These are phyloP conservation scores for Hyphopichia homilentoma DNA, from an alignment of 805 yeast species.

Conservation along the genomic window DNA sequence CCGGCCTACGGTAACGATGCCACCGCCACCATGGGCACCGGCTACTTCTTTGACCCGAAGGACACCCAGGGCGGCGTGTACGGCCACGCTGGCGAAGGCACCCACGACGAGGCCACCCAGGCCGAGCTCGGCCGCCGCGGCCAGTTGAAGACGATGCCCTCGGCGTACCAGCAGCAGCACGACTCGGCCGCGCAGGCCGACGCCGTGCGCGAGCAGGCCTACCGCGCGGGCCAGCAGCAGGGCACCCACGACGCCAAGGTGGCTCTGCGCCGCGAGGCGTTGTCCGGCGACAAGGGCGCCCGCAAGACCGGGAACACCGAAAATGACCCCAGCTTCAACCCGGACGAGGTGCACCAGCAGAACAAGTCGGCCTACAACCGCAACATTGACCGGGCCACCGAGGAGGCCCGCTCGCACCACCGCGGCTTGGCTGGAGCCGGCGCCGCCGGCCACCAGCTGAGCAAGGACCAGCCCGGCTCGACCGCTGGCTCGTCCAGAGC, in stretches of 20 bases:
- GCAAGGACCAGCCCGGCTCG: too few relatives aligned
- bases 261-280: too few relatives aligned
- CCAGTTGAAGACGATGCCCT: slow-evolving; percentile 20
- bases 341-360: slow-evolving; percentile 18
- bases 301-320: slow-evolving; percentile 12
- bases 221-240: background rate
- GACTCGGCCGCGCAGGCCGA: slow-evolving; percentile 8
- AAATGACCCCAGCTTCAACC: slow-evolving; percentile 14
- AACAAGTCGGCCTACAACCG: slow-evolving; percentile 32
- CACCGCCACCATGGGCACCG: slow-evolving; percentile 21
- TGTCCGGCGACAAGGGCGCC: slow-evolving; percentile 13
- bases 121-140: slow-evolving; percentile 13
- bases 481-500: slow-evolving; percentile 4
- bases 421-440: background rate
- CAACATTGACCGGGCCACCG: slow-evolving; percentile 16
- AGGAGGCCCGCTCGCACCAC: slow-evolving; percentile 6
- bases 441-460: slow-evolving; percentile 1
- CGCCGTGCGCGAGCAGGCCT: slow-evolving; percentile 9
- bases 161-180: slow-evolving; percentile 14
- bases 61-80: slow-evolving; percentile 35
- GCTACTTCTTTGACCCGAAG: slow-evolving; percentile 30
- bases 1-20: slow-evolving; percentile 31
- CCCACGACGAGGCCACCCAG: slow-evolving; percentile 21
- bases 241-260: background rate
- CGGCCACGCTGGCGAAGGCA: slow-evolving; percentile 6